phyloP scores from a whole-genome alignment of 2,329 filamentous ascomycete genomes.

The Pseudopithomyces maydicus region DNA sequence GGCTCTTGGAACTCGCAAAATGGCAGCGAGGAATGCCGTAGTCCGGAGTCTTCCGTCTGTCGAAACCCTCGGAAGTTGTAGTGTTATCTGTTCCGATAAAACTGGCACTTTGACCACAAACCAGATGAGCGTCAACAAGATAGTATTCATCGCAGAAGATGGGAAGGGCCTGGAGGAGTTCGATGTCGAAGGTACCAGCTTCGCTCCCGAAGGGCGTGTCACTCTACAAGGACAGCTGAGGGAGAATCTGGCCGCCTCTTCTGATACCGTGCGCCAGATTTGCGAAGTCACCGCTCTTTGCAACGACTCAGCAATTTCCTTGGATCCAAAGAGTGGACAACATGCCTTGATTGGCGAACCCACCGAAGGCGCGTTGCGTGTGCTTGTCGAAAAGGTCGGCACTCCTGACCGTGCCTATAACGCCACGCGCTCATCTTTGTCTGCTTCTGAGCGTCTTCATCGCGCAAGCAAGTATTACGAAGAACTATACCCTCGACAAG shows the following conservation, averaged over 20 bases:
- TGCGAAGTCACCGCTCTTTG: constrained; percentile 74
- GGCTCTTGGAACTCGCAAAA: constrained; percentile 93
- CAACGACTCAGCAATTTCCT: constrained; percentile 84
- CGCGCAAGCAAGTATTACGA: constrained; percentile 86
- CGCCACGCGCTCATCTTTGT: constrained; percentile 53
- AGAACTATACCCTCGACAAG: constrained; percentile 71
- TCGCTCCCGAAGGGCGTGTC: constrained; percentile 80
- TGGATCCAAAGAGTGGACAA: constrained; percentile 74
- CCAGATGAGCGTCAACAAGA: constrained; percentile 97
- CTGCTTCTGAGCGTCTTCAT: constrained; percentile 70
- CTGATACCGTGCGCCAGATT: constrained; percentile 80
- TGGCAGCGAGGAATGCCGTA: constrained; percentile 98
- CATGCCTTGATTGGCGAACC: constrained; percentile 91
- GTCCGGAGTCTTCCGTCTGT: constrained; percentile 96
- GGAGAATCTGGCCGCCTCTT: constrained; percentile 70
- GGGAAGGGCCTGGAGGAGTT: constrained; percentile 81
- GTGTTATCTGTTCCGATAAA: constrained; percentile 99
- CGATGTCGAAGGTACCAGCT: constrained; percentile 90
- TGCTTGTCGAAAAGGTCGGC: constrained; percentile 92
- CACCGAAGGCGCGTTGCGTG: constrained; percentile 90
- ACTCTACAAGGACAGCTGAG: constrained; percentile 70
- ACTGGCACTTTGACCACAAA: constrained; percentile 98
- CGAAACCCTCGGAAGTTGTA: constrained; percentile 97
- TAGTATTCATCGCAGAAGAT: constrained; percentile 79
- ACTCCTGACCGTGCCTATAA: constrained; percentile 71